Base-by-base conservation (phyloP, 2,329 filamentous ascomycete species). In the Scleromitrula shiraiana region DNA sequence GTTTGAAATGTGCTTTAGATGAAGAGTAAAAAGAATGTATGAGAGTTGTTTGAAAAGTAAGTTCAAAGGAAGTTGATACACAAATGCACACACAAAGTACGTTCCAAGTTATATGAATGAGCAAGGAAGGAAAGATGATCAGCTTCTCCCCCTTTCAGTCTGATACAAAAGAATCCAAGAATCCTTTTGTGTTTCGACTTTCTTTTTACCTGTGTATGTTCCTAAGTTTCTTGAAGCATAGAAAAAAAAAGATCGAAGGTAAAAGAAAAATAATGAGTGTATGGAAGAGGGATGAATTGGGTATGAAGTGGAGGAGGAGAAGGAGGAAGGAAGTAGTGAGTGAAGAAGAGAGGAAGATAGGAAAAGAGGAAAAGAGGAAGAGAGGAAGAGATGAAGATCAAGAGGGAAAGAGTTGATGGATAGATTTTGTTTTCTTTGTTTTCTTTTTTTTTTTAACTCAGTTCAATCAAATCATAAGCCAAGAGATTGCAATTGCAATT, bases 1-100 rank as follows among this genome's bases (percentile, higher is more conserved):
- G 35, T 20, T 41, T 22, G 9, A 23, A 19, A 30, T 15, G 20
- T 24, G 29, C 29, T 33, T 33, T 19, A 8, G 36, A 24, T n/a
- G 12, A 33, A 24, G 32, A 17, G 15, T 8, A 46, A 41, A 41
- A 47, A 14, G 44, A 47, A 35, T 24, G 27, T 27, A 24, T 14
- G 23, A 27, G 19, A 36, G 37, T 26, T 27, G 44, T 41, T 41
- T 47, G 20, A 12, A 40, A 12, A 32, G 19, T 24, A 39, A 46
- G 26, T n/a, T 46, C 19, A 24, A 32, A 17, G 7, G n/a, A n/a
- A n/a, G n/a, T n/a, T n/a, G n/a, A n/a, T n/a, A n/a, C n/a, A n/a
- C n/a, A n/a, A n/a, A n/a, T n/a, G n/a, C n/a, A n/a, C n/a, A n/a
- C n/a, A n/a, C n/a, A n/a, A n/a, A n/a, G n/a, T n/a, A n/a, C n/a